Evolutionary conservation across 257 asterid species (phyloP), one percentile per base, ranked within the genome.

Genomic region (Nicotiana otophora): DNA sequence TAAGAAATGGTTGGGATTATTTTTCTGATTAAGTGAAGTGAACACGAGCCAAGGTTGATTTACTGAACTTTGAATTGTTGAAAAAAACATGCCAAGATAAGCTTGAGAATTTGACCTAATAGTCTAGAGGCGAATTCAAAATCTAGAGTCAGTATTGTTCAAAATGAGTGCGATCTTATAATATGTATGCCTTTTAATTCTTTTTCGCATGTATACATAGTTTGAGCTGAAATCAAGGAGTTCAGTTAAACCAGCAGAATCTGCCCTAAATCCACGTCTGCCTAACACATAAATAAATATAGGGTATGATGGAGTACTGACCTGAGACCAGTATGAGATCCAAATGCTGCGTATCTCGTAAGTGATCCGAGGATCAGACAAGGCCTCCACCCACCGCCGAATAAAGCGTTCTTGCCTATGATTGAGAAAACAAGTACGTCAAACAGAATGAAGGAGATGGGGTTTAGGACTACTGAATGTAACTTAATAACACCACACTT

Each of bases 301-400:
- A 74, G 42, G 15, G 64, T 75, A 26, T 51, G 46, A 15, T 28
- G 14, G 26, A 51, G 10, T 51, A 10, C 80, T 54, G 62, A 85
- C 88, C 82, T 85, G 86, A 79, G 88, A 58, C 88, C 88, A 85
- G 86, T 85, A 85, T 26, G 86, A 63, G 67, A 85, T 82, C 88
- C 88, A 85, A 51, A 85, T 79, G 48, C 86, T 83, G 83, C 86
- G 82, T 20, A 85, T 85, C 81, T 85, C 88, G 31, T 85, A 65
- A 53, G 88, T 85, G 42, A 85, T 61, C 7, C 83, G 72, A 7
- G 88, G 88, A 66, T 85, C 88, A 51, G 84, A 82, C 57, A 85
- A 85, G 66, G 88, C 86, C 48, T 61, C 79, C 39, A 85, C 84
- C 86, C 85, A 85, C 3, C 88, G 88, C 7, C 81, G 17, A 83